Conservation (phyloP, 2,329 filamentous ascomycete species). For the Trichoderma cornu-damae region DNA sequence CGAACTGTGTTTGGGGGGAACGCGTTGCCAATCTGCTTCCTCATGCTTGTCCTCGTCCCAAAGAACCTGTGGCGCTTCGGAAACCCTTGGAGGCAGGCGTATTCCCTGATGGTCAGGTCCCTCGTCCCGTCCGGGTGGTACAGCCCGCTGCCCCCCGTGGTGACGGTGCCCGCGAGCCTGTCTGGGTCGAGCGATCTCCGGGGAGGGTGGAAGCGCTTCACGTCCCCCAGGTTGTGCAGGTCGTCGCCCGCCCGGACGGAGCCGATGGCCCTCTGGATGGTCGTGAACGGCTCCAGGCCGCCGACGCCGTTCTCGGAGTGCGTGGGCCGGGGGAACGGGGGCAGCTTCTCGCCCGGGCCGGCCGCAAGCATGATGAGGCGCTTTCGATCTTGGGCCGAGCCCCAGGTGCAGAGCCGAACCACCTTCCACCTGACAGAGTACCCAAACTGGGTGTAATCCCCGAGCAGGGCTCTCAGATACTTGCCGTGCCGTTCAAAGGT, state of each 20-base stretch:
- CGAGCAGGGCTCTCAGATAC: slow-evolving; percentile 56
- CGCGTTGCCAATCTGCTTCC: slow-evolving; percentile 71
- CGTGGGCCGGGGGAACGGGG: slow-evolving; percentile 58
- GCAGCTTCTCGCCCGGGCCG: slow-evolving; percentile 65
- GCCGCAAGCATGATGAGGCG: slow-evolving; percentile 54
- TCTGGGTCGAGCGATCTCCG: slow-evolving; percentile 42
- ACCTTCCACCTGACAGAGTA: slow-evolving; percentile 69
- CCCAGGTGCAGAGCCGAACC: slow-evolving; percentile 48
- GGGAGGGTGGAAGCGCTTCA: slow-evolving; percentile 28
- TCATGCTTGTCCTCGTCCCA: slow-evolving; percentile 37
- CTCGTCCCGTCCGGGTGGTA: slow-evolving; percentile 62
- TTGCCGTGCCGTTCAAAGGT: slow-evolving; percentile 45
- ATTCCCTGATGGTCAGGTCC: slow-evolving; percentile 61
- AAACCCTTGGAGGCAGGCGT: slow-evolving; percentile 66
- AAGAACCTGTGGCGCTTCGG: slow-evolving; percentile 56
- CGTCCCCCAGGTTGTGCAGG: slow-evolving; percentile 37
- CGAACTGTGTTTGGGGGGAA: slow-evolving; percentile 60
- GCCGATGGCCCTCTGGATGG: slow-evolving; percentile 41
- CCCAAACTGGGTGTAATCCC: slow-evolving; percentile 57
- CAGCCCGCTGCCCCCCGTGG: slow-evolving; percentile 56
- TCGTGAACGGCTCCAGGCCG: slow-evolving; percentile 38
- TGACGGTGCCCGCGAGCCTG: slow-evolving; percentile 54
- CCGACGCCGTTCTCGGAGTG: slow-evolving; percentile 42
- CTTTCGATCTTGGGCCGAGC: slow-evolving; percentile 44
- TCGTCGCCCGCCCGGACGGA: slow-evolving; percentile 32